Percentiles rank a stretch among this genome's conserved stretches.
Evolutionary conservation across 2,329 filamentous ascomycete genomes (phyloP).

Genomic region (Colletotrichum sp.): DNA sequence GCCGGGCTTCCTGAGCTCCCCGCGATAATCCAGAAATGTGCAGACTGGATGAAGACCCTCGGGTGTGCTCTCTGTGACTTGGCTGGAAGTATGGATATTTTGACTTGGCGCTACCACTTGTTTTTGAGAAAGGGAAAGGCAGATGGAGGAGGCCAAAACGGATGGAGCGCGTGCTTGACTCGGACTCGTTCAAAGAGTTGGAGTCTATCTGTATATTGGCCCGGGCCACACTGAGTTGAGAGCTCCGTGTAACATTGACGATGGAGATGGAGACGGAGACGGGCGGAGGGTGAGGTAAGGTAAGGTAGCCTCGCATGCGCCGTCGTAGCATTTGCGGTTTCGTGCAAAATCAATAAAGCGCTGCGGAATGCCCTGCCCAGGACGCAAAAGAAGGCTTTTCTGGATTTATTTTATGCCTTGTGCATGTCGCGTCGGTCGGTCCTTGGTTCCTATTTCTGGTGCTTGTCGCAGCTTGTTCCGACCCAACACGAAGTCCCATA

Average conservation of each 20-base stretch:
- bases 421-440: not conserved
- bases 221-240: not conserved
- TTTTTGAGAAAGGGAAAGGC: not conserved
- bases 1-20: not conserved
- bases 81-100: not conserved
- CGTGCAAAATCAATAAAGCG: not conserved
- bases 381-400: not conserved
- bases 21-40: not conserved
- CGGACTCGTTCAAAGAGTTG: not conserved
- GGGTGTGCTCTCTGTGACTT: not conserved
- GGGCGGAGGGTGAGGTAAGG: constrained; percentile 18
- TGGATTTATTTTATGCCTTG: not conserved
- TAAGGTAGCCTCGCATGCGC: constrained; percentile 19
- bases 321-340: not conserved
- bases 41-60: not conserved
- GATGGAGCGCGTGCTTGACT: not conserved
- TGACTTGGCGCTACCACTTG: not conserved
- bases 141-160: not conserved
- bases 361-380: not conserved
- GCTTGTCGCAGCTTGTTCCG: not conserved
- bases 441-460: not conserved
- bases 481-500: not conserved
- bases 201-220: not conserved
- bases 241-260: constrained; percentile 2
- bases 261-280: not conserved